Base-by-base conservation (phyloP, 2,329 filamentous ascomycete genomes). In the Penicillium sp. region DNA sequence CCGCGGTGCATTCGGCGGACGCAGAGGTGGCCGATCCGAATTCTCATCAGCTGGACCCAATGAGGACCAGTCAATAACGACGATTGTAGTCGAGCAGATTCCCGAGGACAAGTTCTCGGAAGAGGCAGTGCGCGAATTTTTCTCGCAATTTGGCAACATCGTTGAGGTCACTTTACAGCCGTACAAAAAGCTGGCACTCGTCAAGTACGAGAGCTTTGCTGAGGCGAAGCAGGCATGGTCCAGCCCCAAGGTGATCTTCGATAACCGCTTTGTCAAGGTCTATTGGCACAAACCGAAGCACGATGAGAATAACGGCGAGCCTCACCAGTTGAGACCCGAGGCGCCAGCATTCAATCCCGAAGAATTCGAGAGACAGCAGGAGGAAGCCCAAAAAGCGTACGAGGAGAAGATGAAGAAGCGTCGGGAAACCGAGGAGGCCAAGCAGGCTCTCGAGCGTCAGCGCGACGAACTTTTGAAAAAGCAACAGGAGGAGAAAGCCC, bases 231-330 rank as follows among this genome's bases (percentile, higher is more conserved):
- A 73, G 26, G 83, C 83, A 2, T 84, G 82, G 70, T 75, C 79
- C 16, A 84, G 81, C 54, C 83, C 83, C 0, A 85, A 85, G 65
- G 80, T 79, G 47, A 79, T 85, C 16, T 85, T 85, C 57, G 83
- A 85, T 57, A 85, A 85, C 55, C 74, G 83, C 3, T 85, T 85
- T 57, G 83, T 85, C 47, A 85, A 85, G 59, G 81, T 85, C 1
- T 85, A 84, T 60, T 85, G 83, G 83, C 76, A 81, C 63, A 81
- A 80, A 56, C 72, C 78, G 4, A 70, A 71, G 15, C 62, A 61
- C 26, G 53, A 61, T 5, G 71, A 74, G 15, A 61, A 57, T 16
- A 70, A 70, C 6, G 62, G 54, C 21, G 62, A 60, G 21, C 53
- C 60, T 34, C 60, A 66, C 18, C 36, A 39, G 10, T 39, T 39